Evolutionary conservation across 371 early-diverging fungal genomes (phyloP), one percentile per base, ranked within the genome.

Genomic region (Syncephalastrum contaminatum): DNA sequence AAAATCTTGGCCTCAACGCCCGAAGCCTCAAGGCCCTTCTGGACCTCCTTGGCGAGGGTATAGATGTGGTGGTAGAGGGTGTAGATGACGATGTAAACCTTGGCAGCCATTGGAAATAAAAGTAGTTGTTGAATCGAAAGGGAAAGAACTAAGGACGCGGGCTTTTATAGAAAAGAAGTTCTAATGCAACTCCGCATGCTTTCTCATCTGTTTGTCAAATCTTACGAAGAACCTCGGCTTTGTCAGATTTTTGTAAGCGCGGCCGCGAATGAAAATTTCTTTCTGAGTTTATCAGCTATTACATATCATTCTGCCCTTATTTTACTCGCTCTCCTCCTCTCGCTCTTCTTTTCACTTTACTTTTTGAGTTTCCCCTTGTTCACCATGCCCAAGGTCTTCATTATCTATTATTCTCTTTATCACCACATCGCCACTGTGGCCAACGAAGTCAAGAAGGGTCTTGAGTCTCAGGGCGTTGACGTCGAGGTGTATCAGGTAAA

Each of bases 371-470:
- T 46, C 10, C 1, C 36, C 12, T 30, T 2, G 1, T n/a, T 24
- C 16, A 52, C 27, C 25, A 63, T 63, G 59, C 60, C 73, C 52
- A 80, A 69, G 51, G 67, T 87, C 21, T 75, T 64, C 67, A 80
- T 87, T 44, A 64, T 86, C 43, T 70, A 69, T 67, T 84, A 91
- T 73, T 81, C 89, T 19, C 70, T 76, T 14, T 90, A 87, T 66
- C 81, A 84, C 15, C 93, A 92, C 71, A 69, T 89, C 59, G 72
- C 77, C 57, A 77, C 76, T 15, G 53, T 92, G 15, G 88, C 88
- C 15, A 58, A 85, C 30, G 70, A 63, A 7, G 67, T 87, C 43
- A 70, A 81, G 59, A 67, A 82, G 51, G 88, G 88, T 7, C 58
- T 80, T 12, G 80, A 87, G 45, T 42, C 59, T 10, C 62, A 62